Evolutionary conservation across 169 alveolate species (phyloP).

Genomic region (Plasmodium vivax): DNA sequence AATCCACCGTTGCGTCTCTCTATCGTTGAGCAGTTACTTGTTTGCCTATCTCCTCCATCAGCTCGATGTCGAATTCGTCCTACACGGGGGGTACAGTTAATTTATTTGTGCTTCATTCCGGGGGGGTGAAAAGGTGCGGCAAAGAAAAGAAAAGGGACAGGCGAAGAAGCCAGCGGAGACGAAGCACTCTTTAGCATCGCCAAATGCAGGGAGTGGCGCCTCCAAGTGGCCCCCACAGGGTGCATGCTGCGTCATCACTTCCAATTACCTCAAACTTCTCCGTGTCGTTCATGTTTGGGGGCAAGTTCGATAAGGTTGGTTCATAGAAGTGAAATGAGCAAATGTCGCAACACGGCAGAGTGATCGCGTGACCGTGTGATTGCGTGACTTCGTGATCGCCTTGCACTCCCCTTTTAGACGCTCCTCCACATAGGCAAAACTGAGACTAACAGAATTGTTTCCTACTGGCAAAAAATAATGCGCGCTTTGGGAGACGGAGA

Average conservation of each 20-base stretch:
- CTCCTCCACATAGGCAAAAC: background rate
- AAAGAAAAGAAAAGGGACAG: background rate
- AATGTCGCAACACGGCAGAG: background rate
- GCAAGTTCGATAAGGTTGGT: background rate
- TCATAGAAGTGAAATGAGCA: background rate
- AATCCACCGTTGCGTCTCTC: background rate
- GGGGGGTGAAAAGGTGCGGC: background rate
- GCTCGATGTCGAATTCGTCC: constrained; percentile 81
- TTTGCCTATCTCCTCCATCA: constrained; percentile 81
- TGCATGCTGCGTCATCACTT: background rate
- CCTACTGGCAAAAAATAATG: background rate
- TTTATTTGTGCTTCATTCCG: background rate
- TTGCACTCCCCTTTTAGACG: background rate
- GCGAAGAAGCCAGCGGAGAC: background rate
- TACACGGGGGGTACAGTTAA: constrained; percentile 6
- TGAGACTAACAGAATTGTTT: background rate
- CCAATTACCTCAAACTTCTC: constrained; percentile 61
- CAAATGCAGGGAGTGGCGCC: background rate
- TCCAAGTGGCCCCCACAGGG: background rate
- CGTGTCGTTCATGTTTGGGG: constrained; percentile 35
- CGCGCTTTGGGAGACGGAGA: background rate
- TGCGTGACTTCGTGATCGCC: background rate
- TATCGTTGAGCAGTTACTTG: constrained; percentile 23
- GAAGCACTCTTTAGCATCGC: background rate
- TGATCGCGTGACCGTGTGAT: background rate